These are phyloP conservation scores for Arthrobotrys musiformis DNA, from an alignment of 2,329 filamentous ascomycete genomes.

Conservation along the genomic window DNA sequence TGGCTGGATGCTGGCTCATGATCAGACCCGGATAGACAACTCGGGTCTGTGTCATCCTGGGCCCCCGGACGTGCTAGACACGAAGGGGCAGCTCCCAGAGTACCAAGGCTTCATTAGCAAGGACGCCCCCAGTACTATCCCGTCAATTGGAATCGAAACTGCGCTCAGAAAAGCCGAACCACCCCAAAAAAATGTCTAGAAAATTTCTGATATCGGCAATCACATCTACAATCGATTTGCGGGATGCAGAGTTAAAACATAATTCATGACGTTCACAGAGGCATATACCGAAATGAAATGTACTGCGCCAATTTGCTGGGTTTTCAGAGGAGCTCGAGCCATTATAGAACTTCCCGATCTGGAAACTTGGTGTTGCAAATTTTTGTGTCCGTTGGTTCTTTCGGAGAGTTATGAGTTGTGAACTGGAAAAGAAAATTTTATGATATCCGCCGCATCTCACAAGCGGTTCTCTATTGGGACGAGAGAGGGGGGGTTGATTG, in stretches of 20 bases:
- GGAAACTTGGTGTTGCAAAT: constrained; percentile 54
- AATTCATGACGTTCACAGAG: constrained; percentile 24
- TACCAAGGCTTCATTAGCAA: constrained; percentile 26
- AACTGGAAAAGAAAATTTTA: constrained; percentile 22
- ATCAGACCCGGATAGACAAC: constrained; percentile 55
- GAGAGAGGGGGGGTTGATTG: constrained; percentile 27
- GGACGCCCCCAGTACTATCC: constrained; percentile 27
- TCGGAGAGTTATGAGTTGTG: constrained; percentile 55
- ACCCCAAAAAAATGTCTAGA: too few relatives aligned
- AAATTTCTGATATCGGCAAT: constrained; percentile 34
- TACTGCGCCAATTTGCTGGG: constrained; percentile 48
- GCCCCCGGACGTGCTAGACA: constrained; percentile 52
- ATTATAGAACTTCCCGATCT: constrained; percentile 52
- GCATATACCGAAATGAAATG: constrained; percentile 32
- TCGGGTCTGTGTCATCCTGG: constrained; percentile 56
- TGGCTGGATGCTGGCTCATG: constrained; percentile 55
- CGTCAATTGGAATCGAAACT: constrained; percentile 26
- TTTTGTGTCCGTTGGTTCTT: constrained; percentile 55
- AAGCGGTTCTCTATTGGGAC: constrained; percentile 3
- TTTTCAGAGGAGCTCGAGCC: constrained; percentile 43
- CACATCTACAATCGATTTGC: constrained; percentile 27
- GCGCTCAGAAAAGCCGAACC: constrained; percentile 17
- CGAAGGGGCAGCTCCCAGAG: constrained; percentile 51
- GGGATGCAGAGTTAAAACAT: constrained; percentile 9
- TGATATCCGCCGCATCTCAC: constrained; percentile 33